These are phyloP conservation scores for Naematelia encephala DNA, from an alignment of 768 basidiomycete genomes.

Conservation along the genomic window DNA sequence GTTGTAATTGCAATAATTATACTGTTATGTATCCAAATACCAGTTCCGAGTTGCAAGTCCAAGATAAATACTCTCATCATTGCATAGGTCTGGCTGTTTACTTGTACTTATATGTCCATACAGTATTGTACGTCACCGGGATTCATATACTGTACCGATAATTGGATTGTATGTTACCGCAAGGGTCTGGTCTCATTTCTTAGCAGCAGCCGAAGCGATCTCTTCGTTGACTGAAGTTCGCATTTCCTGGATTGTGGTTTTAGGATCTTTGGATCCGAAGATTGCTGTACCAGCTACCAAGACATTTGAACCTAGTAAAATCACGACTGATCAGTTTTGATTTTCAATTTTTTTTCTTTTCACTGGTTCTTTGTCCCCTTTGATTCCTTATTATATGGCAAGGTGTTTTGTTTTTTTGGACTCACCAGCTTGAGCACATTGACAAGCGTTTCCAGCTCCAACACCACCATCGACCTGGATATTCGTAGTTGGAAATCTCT, in stretches of 20 bases:
- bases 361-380: neutral
- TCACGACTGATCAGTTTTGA: too few relatives aligned
- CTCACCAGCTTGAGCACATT: slow-evolving; percentile 83
- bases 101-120: too few relatives aligned
- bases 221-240: slow-evolving; percentile 14
- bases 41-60: too few relatives aligned
- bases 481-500: slow-evolving; percentile 86
- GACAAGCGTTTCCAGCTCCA: slow-evolving; percentile 80
- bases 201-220: neutral
- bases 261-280: slow-evolving; percentile 75
- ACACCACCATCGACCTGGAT: slow-evolving; percentile 99
- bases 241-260: slow-evolving; percentile 62
- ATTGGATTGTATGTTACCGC: neutral
- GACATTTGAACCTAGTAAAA: slow-evolving; percentile 96
- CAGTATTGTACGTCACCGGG: neutral
- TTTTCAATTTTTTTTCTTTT: too few relatives aligned
- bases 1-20: too few relatives aligned
- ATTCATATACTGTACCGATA: neutral
- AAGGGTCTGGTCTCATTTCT: neutral
- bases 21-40: too few relatives aligned
- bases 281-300: slow-evolving; percentile 97
- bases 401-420: too few relatives aligned
- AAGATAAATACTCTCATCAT: too few relatives aligned
- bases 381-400: neutral
- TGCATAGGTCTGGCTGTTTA: too few relatives aligned